phyloP scores from a whole-genome alignment of 768 basidiomycete genomes.

The Boletus coccyginus region DNA sequence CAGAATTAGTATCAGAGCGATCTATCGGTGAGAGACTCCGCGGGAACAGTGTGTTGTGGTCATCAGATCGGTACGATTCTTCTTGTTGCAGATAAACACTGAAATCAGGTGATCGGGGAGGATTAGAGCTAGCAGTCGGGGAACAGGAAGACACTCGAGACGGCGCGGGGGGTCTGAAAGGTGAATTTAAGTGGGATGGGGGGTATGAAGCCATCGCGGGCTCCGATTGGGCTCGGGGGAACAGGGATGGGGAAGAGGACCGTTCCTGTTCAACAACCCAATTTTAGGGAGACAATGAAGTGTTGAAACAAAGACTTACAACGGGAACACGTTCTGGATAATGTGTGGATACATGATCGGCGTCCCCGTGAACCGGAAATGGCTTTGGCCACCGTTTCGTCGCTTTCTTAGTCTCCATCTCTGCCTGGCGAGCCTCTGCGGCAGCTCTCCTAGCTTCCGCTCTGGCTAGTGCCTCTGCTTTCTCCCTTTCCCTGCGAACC shows the following conservation, averaged over 20 bases:
- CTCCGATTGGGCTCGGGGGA: constrained; percentile 11
- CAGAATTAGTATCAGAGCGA: constrained; percentile 1
- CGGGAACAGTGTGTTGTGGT: background rate
- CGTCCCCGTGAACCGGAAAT: constrained; percentile 23
- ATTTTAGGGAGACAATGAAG: background rate
- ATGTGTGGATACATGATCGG: background rate
- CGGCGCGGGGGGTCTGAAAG: background rate
- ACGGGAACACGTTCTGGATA: background rate
- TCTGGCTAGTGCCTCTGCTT: constrained; percentile 16
- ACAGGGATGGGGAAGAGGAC: background rate
- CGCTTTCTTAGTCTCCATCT: constrained; percentile 11
- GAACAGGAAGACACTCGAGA: constrained; percentile 14
- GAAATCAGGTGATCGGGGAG: constrained; percentile 11
- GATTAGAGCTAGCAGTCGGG: background rate
- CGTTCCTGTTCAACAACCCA: constrained; percentile 3
- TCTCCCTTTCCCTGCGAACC: constrained; percentile 31
- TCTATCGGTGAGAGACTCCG: constrained; percentile 5
- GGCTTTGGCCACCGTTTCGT: constrained; percentile 19
- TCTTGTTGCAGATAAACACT: constrained; percentile 14
- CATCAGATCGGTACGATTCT: constrained; percentile 11
- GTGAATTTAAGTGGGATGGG: constrained; percentile 4
- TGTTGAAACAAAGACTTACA: constrained; percentile 12
- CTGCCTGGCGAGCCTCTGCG: constrained; percentile 12
- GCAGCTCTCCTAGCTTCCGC: constrained; percentile 19
- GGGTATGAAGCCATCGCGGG: constrained; percentile 6